phyloP scores from a whole-genome alignment of 352 stramenopile genomes.

The Pythium phragmiticola region DNA sequence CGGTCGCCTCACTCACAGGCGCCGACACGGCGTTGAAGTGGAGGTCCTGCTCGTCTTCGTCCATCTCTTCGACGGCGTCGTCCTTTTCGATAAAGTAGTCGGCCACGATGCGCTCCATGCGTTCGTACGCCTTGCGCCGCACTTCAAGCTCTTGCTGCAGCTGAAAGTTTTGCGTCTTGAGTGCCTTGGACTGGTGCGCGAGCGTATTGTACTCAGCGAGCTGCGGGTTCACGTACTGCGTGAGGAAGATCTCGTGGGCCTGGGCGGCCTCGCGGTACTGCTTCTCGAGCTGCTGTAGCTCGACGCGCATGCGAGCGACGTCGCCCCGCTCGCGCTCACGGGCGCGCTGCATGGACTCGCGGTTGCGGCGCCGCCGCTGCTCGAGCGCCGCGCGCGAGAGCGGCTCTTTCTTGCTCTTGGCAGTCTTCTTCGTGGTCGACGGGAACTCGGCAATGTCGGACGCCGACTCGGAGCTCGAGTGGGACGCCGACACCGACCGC shows the following conservation, averaged over 20 bases:
- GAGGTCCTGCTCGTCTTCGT: slow-evolving; percentile 23
- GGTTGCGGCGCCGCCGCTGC: slow-evolving; percentile 39
- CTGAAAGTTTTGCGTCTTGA: slow-evolving; percentile 40
- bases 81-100: slow-evolving; percentile 44
- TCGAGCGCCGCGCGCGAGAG: slow-evolving; percentile 30
- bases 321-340: slow-evolving; percentile 35
- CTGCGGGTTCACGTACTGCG: slow-evolving; percentile 24
- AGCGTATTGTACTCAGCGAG: slow-evolving; percentile 35
- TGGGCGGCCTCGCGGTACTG: slow-evolving; percentile 31
- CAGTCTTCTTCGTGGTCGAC: not conserved
- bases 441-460: slow-evolving; percentile 9
- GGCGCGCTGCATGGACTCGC: slow-evolving; percentile 48
- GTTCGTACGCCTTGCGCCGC: slow-evolving; percentile 38
- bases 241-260: slow-evolving; percentile 21
- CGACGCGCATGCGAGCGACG: slow-evolving; percentile 31
- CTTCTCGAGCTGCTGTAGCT: slow-evolving; percentile 38
- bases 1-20: slow-evolving; percentile 2
- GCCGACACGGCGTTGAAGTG: slow-evolving; percentile 21
- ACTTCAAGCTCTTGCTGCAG: slow-evolving; percentile 37
- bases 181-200: slow-evolving; percentile 32
- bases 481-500: slow-evolving; percentile 1
- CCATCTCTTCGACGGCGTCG: slow-evolving; percentile 18
- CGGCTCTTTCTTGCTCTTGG: slow-evolving; percentile 16
- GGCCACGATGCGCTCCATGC: slow-evolving; percentile 40
- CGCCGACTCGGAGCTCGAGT: slow-evolving; percentile 21